Percentiles rank a stretch among this genome's conserved stretches.
Evolutionary conservation across 1,284 basidiomycete genomes (phyloP).

Genomic region (Cryptococcus deneoformans): DNA sequence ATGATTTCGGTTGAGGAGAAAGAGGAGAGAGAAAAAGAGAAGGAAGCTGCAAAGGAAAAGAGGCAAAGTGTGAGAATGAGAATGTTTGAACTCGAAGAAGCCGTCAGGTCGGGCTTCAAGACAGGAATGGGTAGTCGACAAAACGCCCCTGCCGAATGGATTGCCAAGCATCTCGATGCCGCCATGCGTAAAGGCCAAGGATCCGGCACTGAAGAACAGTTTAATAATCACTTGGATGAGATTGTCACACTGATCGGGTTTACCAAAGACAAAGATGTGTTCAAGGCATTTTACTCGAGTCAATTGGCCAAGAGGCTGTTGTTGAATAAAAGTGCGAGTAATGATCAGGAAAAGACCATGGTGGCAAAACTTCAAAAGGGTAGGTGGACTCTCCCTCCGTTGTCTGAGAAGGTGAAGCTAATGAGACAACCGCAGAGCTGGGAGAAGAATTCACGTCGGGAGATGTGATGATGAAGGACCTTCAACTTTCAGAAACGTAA

Average conservation of each 20-base stretch:
- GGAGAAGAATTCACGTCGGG: constrained; percentile 52
- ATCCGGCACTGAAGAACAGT: constrained; percentile 64
- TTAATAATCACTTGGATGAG: constrained; percentile 68
- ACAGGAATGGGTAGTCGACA: constrained; percentile 74
- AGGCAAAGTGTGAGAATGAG: constrained; percentile 6
- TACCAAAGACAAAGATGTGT: constrained; percentile 84
- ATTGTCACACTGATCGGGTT: constrained; percentile 81
- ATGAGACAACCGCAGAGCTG: constrained; percentile 30
- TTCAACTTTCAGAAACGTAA: constrained; percentile 47
- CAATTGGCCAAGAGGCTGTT: constrained; percentile 85
- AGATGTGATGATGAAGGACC: constrained; percentile 52
- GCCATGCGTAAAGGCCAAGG: constrained; percentile 84
- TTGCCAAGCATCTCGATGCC: constrained; percentile 85
- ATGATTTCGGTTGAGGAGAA: constrained; percentile 5
- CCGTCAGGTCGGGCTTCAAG: constrained; percentile 68
- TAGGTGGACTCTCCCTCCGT: constrained; percentile 50
- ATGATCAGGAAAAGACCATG: constrained; percentile 88
- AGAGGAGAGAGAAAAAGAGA: constrained; percentile 6
- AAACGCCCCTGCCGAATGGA: constrained; percentile 90
- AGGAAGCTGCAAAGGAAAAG: neutral
- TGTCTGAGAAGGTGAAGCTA: neutral
- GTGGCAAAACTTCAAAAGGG: constrained; percentile 83
- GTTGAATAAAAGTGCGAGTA: constrained; percentile 78
- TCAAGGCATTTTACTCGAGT: constrained; percentile 91
- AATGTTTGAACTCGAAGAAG: constrained; percentile 41